Conservation (phyloP, 495 filamentous ascomycete genomes). For the Podospora comata region DNA sequence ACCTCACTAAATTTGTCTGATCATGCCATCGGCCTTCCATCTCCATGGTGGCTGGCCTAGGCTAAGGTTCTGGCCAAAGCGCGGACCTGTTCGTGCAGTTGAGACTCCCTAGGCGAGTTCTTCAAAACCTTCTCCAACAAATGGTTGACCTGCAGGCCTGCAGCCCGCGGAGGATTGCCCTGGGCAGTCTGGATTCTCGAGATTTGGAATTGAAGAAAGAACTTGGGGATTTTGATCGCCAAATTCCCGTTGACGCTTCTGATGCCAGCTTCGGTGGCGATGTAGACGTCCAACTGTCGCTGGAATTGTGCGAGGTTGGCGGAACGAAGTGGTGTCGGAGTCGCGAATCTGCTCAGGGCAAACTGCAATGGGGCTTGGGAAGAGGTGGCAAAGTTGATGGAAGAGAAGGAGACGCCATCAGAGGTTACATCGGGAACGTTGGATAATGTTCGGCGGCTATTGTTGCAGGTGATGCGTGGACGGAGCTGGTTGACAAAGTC, state of each 20-base stretch:
- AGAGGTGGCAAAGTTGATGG: slow-evolving; percentile 44
- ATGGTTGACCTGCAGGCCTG: slow-evolving; percentile 45
- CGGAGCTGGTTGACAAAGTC: slow-evolving; percentile 33
- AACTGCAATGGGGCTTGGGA: slow-evolving; percentile 40
- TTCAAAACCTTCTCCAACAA: slow-evolving; percentile 48
- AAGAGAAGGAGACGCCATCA: slow-evolving; percentile 41
- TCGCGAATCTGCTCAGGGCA: slow-evolving; percentile 44
- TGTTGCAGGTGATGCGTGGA: slow-evolving; percentile 39
- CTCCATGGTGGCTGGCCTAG: slow-evolving; percentile 15
- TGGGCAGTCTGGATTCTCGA: slow-evolving; percentile 49
- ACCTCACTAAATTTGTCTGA: too few relatives aligned
- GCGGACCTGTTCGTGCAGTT: slow-evolving; percentile 39
- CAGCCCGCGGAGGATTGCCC: slow-evolving; percentile 42
- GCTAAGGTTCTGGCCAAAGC: slow-evolving; percentile 32
- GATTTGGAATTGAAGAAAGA: slow-evolving; percentile 49
- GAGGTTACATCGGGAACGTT: slow-evolving; percentile 45
- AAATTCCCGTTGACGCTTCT: slow-evolving; percentile 42
- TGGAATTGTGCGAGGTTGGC: slow-evolving; percentile 43
- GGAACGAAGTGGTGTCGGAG: slow-evolving; percentile 36
- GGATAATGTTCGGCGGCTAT: slow-evolving; percentile 33
- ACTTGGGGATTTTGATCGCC: slow-evolving; percentile 49
- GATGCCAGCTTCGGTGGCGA: slow-evolving; percentile 50
- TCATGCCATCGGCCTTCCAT: too few relatives aligned
- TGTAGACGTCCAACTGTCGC: slow-evolving; percentile 43
- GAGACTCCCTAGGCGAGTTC: slow-evolving; percentile 42